Base-by-base conservation (phyloP, 805 yeast genomes). In the Candida endomychidarum region DNA sequence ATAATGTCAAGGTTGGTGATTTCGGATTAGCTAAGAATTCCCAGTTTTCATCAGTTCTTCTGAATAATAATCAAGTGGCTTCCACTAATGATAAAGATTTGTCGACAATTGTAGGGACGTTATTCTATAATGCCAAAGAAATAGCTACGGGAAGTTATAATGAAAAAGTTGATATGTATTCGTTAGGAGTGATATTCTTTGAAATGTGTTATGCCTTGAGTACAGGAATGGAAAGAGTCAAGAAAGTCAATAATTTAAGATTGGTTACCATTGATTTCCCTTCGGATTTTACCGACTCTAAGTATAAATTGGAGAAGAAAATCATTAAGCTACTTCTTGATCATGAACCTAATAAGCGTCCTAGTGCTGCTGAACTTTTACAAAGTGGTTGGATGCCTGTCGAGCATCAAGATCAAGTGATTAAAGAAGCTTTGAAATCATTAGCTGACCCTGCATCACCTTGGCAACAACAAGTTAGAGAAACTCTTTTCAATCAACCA, bases 11-110 rank as follows among this genome's bases (percentile, higher is more conserved):
- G 58, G 83, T 93, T 29, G 99, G 99, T 54, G 99, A 93, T 58
- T 93, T 93, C 63, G 99, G 99, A 0, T 74, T 93, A 42, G 99
- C 99, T 0, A 89, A 90, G 49, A 90, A 83, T 55, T 89, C 86
- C 1, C 93, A 86, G 22, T 65, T 66, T 36, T 54, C 66, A 2
- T 52, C 65, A 2, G 63, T 61, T 8, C 51, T 67, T 15, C 62
- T 58, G 60, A 57, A 51, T 20, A 64, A 65, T 41, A 69, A 67
- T 41, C 74, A 69, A 42, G 67, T 67, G n/a, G 46, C 64, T 1
- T 45, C 65, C 1, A 15, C 49, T 3, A 49, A 40, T 9, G 62
- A 62, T 18, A 95, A 84, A 26, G 95, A 91, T 49, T 63, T 91
- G 43, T 90, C 98, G 0, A 84, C 96, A 0, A 90, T 89, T 20